These are phyloP conservation scores for Exophiala phaeomuriformis DNA, from an alignment of 2,329 filamentous ascomycete genomes.

Conservation along the genomic window DNA sequence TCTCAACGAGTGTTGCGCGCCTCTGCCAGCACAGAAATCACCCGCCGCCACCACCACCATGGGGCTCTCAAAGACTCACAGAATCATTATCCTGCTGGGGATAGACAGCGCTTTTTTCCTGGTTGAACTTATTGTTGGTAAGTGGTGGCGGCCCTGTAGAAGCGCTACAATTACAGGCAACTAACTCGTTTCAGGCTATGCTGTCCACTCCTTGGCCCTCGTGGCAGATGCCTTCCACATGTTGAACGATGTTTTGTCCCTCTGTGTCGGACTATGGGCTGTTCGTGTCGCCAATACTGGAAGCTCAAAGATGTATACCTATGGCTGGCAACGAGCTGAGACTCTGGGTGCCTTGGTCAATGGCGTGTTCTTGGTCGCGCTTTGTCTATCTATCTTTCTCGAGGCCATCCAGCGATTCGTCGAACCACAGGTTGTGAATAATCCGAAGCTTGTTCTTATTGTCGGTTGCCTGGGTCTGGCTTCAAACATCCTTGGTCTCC, in stretches of 20 bases:
- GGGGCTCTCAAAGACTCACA: slow-evolving; percentile 75
- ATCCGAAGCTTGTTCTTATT: slow-evolving; percentile 79
- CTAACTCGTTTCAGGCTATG: slow-evolving; percentile 51
- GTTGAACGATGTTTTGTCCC: slow-evolving; percentile 96
- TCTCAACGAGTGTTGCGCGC: slow-evolving; percentile 25
- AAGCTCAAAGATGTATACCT: slow-evolving; percentile 87
- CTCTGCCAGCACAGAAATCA: neutral
- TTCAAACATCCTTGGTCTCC: slow-evolving; percentile 82
- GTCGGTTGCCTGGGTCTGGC: slow-evolving; percentile 79
- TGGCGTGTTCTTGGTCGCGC: slow-evolving; percentile 90
- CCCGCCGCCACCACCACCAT: slow-evolving; percentile 13
- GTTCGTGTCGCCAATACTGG: slow-evolving; percentile 80
- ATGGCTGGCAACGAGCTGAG: slow-evolving; percentile 95
- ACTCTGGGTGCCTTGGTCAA: slow-evolving; percentile 95
- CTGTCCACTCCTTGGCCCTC: slow-evolving; percentile 82
- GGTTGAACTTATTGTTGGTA: slow-evolving; percentile 71
- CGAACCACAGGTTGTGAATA: slow-evolving; percentile 78
- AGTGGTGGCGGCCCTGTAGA: slow-evolving; percentile 29
- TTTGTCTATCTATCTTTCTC: slow-evolving; percentile 93
- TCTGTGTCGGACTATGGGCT: slow-evolving; percentile 89
- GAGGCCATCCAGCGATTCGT: slow-evolving; percentile 89
- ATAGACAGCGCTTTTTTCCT: slow-evolving; percentile 89
- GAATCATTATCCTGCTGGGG: slow-evolving; percentile 84
- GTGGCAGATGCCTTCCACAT: slow-evolving; percentile 98
- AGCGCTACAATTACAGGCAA: neutral